phyloP scores from a whole-genome alignment of 108 stramenopile species.

The Cyclotella cryptica region DNA sequence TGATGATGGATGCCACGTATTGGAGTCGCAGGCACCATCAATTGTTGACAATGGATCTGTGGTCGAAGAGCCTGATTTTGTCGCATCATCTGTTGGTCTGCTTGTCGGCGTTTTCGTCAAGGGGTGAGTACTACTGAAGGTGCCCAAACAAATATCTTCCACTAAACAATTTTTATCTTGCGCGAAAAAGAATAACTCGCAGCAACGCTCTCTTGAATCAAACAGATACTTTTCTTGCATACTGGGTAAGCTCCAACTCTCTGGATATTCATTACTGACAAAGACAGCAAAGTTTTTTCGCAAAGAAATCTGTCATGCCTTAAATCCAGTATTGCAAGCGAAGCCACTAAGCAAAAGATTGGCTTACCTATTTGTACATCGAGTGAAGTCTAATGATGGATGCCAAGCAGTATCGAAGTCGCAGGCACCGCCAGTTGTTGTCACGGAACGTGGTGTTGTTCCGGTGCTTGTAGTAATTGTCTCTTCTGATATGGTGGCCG shows the following conservation, averaged over 20 bases:
- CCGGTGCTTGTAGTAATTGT: too few relatives aligned
- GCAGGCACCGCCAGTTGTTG: neutral
- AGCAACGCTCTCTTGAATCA: constrained; percentile 8
- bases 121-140: neutral
- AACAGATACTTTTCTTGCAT: neutral
- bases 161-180: neutral
- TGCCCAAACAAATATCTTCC: neutral
- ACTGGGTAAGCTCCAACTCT: neutral
- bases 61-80: neutral
- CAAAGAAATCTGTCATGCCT: too few relatives aligned
- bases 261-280: constrained; percentile 1
- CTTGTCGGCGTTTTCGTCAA: neutral
- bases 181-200: neutral
- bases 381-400: neutral
- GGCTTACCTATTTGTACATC: neutral
- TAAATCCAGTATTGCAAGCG: too few relatives aligned
- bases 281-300: too few relatives aligned
- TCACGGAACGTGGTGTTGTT: too few relatives aligned
- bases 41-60: too few relatives aligned
- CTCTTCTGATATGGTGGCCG: too few relatives aligned
- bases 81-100: neutral
- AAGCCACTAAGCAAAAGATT: too few relatives aligned
- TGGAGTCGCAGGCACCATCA: neutral
- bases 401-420: neutral
- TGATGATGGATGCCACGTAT: neutral